phyloP scores from a whole-genome alignment of 2,329 filamentous ascomycete genomes.

The Colletotrichum spaethianum region DNA sequence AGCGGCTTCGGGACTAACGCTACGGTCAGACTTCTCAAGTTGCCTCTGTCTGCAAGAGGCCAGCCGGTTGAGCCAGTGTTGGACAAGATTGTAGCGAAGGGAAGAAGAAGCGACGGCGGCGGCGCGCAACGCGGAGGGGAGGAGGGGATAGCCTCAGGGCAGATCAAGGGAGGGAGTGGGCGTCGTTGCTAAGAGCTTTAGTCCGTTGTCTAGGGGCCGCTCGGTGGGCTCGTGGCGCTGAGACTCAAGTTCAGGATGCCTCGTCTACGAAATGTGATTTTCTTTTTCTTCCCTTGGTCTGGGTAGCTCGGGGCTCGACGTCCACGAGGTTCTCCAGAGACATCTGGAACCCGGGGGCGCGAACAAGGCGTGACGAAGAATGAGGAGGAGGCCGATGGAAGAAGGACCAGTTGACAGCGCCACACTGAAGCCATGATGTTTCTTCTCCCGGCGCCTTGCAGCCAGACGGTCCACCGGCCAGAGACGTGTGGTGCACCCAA shows the following conservation, averaged over 20 bases:
- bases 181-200: conserved; percentile 35
- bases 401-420: conserved; percentile 30
- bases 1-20: conserved; percentile 26
- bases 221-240: conserved; percentile 33
- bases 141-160: conserved; percentile 6
- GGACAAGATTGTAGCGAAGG: background rate
- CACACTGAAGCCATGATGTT: conserved; percentile 30
- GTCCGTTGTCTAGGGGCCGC: conserved; percentile 29
- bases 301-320: conserved; percentile 15
- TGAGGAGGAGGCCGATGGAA: background rate
- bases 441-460: conserved; percentile 36
- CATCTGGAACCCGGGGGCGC: conserved; percentile 10
- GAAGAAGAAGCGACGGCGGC: conserved; percentile 6
- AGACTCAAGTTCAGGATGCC: conserved; percentile 29
- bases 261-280: background rate
- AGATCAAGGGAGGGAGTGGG: conserved; percentile 37
- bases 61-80: background rate
- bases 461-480: conserved; percentile 6
- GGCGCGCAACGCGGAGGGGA: conserved; percentile 7
- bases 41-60: conserved; percentile 5
- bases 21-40: conserved; percentile 23
- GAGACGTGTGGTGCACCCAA: conserved; percentile 15
- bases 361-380: conserved; percentile 9
- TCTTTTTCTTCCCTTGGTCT: conserved; percentile 12
- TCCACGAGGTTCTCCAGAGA: conserved; percentile 36